These are phyloP conservation scores for Daldinia vernicosa DNA, from an alignment of 495 filamentous ascomycete species.

Conservation along the genomic window DNA sequence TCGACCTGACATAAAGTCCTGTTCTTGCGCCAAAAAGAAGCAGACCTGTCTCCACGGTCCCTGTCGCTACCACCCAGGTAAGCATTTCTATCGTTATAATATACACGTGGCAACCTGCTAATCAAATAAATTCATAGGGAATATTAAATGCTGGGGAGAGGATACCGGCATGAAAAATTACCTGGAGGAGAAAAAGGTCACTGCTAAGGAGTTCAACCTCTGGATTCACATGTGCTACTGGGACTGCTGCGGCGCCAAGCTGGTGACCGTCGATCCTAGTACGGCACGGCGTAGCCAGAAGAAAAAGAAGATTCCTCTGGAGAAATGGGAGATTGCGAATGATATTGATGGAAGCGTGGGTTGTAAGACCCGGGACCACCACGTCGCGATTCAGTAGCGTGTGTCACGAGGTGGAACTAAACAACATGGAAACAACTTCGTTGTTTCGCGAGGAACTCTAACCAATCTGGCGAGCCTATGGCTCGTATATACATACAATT, in stretches of 20 bases:
- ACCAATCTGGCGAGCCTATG: too few relatives aligned
- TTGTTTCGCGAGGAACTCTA: too few relatives aligned
- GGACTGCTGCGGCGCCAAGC: constrained; percentile 25
- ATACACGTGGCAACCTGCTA: neutral
- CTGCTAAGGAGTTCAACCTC: constrained; percentile 6
- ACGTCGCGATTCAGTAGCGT: constrained; percentile 4
- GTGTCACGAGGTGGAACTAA: too few relatives aligned
- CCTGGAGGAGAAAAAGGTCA: neutral
- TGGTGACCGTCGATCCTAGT: neutral
- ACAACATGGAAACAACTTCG: too few relatives aligned
- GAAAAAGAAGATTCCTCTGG: neutral
- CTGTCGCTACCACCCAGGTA: constrained; percentile 25
- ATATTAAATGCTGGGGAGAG: constrained; percentile 3
- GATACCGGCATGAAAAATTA: neutral
- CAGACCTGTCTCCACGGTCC: neutral
- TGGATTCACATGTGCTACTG: constrained; percentile 29
- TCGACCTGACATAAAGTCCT: neutral
- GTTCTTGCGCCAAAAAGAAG: neutral
- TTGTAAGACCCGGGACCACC: neutral
- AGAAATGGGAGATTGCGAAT: constrained; percentile 8
- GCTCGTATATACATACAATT: too few relatives aligned
- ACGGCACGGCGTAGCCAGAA: constrained; percentile 11
- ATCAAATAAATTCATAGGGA: constrained; percentile 2
- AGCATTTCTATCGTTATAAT: neutral
- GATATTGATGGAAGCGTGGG: constrained; percentile 15